Evolutionary conservation across 129 eudicot genomes (phyloP).

Genomic region (Helianthus tuberosus): DNA sequence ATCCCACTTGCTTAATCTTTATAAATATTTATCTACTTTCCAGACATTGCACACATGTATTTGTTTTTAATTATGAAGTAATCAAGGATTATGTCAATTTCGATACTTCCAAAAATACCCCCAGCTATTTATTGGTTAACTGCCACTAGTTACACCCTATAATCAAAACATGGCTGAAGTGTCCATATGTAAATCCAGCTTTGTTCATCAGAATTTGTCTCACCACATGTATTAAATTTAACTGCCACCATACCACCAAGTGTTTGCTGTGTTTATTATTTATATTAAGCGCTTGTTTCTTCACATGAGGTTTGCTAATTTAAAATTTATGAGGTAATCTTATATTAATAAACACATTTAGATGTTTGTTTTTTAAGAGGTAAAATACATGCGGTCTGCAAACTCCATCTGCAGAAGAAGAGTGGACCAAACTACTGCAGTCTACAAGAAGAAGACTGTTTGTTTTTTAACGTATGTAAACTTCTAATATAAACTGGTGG

Average conservation of each 20-base stretch:
- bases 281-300: no score
- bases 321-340: no score
- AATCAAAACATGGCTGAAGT: conserved; percentile 37
- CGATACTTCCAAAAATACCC: conserved; percentile 38
- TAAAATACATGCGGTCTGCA: no score
- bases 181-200: conserved; percentile 44
- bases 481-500: no score
- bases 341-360: no score
- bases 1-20: conserved; percentile 33
- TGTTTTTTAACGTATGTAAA: no score
- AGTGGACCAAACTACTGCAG: no score
- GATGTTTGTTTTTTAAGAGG: no score
- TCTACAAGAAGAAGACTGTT: no score
- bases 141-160: conserved; percentile 31
- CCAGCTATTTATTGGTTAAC: conserved; percentile 29
- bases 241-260: conserved; percentile 7
- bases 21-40: conserved; percentile 30
- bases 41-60: conserved; percentile 23
- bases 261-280: no score
- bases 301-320: no score
- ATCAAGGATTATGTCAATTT: conserved; percentile 21
- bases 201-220: conserved; percentile 35
- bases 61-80: conserved; percentile 11
- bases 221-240: conserved; percentile 33
- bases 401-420: no score